Base-by-base conservation (phyloP, 192 early-diverging fungal genomes). In the Umbelopsis vinacea region DNA sequence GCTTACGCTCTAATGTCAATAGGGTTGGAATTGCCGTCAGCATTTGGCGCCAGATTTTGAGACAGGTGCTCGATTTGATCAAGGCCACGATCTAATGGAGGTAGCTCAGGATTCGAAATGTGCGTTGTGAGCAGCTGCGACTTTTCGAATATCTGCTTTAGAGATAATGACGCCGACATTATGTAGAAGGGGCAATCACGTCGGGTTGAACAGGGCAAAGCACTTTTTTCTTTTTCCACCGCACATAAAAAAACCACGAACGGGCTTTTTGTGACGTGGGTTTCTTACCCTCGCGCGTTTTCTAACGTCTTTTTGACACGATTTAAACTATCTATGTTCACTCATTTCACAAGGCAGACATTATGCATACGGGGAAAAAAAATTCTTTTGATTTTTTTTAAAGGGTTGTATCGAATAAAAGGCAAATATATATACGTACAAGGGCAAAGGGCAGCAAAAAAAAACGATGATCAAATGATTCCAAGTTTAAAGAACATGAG, bases 81-180 rank as follows among this genome's bases (percentile, higher is more conserved):
- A n/a, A 99, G 85, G 52, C 91, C 92, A 46, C 96, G 87, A 70
- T 95, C 88, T 54, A 99, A 86, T 9, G 89, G 78, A 12, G 95
- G 91, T 50, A 96, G 78, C 46, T 90, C 89, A 9, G 87, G 78
- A 15, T 82, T 76, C 11, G 85, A 74, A 48, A 95, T 89, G 74
- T 95, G 91, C 24, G 80, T 89, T 26, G 92, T 93, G 17, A 94
- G 89, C 63, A 88, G 85, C 74, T 88, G 84, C 43, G 92, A 92
- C 72, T 91, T 88, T 78, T 94, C 90, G 9, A 93, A 83, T 21
- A 97, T 85, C 68, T 87, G 84, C 48, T 79, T 75, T 53, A 86
- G 53, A 14, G 73, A 78, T 15, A 76, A 17, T 37, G 57, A 63
- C 17, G 57, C 57, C 33, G 57, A 37, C 57, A 63, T 63, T 29